These are phyloP conservation scores for Vitis vinifera DNA, from an alignment of 164 flowering plant species.

Conservation along the genomic window DNA sequence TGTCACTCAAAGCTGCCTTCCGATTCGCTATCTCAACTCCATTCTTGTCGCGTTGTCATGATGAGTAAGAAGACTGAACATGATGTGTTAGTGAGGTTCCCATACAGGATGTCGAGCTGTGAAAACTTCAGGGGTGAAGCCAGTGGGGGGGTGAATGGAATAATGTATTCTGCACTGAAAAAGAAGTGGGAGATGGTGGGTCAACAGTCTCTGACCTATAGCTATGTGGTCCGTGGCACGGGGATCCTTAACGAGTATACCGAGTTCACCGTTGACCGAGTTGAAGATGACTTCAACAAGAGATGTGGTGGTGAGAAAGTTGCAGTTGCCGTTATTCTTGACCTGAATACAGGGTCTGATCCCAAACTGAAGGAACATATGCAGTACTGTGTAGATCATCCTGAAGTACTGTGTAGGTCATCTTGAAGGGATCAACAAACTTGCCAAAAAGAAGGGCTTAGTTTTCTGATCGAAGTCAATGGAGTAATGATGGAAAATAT, in stretches of 20 bases:
- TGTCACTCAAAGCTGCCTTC: constrained; percentile 52
- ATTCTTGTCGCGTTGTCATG: constrained; percentile 50
- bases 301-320: constrained; percentile 35
- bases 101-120: constrained; percentile 52
- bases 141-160: no score
- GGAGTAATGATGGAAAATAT: constrained; percentile 13
- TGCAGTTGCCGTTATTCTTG: constrained; percentile 16
- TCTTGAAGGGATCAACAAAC: constrained; percentile 28
- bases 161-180: no score
- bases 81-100: constrained; percentile 53
- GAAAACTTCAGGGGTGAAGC: constrained; percentile 26
- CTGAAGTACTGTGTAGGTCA: not conserved
- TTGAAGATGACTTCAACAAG: constrained; percentile 31
- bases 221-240: no score
- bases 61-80: constrained; percentile 47
- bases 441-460: constrained; percentile 30
- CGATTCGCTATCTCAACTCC: constrained; percentile 41
- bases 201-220: no score
- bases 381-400: constrained; percentile 11
- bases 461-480: constrained; percentile 34
- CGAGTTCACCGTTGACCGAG: constrained; percentile 14
- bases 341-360: constrained; percentile 28
- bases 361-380: not conserved
- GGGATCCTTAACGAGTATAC: no score
- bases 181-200: no score